phyloP scores from a whole-genome alignment of 2,329 filamentous ascomycete species.

The Penicillium sp. region DNA sequence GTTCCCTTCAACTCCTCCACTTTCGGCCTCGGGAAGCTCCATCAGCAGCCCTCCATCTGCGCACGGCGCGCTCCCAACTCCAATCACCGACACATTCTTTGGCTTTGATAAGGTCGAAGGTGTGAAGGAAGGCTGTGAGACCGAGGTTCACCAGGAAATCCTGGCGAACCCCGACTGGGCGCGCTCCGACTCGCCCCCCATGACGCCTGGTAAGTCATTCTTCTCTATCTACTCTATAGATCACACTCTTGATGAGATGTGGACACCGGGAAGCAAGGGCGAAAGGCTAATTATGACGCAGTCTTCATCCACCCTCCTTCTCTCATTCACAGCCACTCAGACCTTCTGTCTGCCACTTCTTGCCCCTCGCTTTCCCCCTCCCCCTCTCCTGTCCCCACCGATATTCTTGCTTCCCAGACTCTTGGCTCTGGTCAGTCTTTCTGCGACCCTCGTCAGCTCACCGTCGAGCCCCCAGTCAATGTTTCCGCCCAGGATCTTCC shows the following conservation, averaged over 20 bases:
- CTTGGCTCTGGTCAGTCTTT: constrained; percentile 63
- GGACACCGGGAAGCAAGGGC: constrained; percentile 15
- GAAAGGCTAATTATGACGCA: constrained; percentile 37
- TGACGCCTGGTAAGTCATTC: constrained; percentile 79
- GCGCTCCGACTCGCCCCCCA: constrained; percentile 75
- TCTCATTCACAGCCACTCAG: constrained; percentile 64
- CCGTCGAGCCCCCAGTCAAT: constrained; percentile 60
- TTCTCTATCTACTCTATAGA: neutral
- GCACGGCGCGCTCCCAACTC: constrained; percentile 77
- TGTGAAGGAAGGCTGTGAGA: constrained; percentile 71
- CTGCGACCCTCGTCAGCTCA: constrained; percentile 89
- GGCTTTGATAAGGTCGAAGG: constrained; percentile 67
- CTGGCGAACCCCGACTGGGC: constrained; percentile 76
- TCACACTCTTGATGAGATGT: constrained; percentile 5
- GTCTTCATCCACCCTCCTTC: constrained; percentile 70
- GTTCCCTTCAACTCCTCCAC: constrained; percentile 82
- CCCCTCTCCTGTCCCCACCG: constrained; percentile 70
- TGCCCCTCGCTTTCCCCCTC: constrained; percentile 88
- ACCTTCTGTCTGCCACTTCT: constrained; percentile 69
- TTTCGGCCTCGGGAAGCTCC: constrained; percentile 81
- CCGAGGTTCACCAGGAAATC: constrained; percentile 70
- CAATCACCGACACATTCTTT: constrained; percentile 77
- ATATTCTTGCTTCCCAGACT: constrained; percentile 76
- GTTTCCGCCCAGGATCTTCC: constrained; percentile 61
- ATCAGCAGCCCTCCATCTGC: constrained; percentile 81